Evolutionary conservation across 225 moss, liverwort and hornwort genomes (phyloP).

Genomic region (Straminergon stramineum): DNA sequence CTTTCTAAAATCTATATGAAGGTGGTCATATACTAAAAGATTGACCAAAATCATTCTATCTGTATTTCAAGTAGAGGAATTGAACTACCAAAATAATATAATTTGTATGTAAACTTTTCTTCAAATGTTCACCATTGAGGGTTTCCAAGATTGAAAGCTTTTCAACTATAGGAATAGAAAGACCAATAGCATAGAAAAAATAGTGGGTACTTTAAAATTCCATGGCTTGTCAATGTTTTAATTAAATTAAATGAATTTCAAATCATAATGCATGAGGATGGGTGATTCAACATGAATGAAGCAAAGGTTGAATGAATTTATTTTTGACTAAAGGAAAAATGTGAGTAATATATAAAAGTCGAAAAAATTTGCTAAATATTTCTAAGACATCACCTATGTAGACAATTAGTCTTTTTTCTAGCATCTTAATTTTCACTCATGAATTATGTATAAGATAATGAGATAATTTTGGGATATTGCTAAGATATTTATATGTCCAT

Average conservation of each 20-base stretch:
- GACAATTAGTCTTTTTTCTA: background rate
- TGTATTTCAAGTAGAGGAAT: background rate
- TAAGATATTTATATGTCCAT: background rate
- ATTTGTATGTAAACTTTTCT: background rate
- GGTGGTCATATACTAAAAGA: too few relatives aligned
- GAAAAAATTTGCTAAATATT: too few relatives aligned
- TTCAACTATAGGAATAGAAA: background rate
- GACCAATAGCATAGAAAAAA: too few relatives aligned
- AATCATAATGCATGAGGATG: background rate
- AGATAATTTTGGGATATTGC: background rate
- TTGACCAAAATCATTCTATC: background rate
- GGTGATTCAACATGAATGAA: background rate
- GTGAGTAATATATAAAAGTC: background rate
- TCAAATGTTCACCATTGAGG: background rate
- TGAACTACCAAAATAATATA: too few relatives aligned
- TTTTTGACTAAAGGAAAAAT: too few relatives aligned
- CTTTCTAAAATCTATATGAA: background rate
- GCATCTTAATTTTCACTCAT: background rate
- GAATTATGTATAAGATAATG: background rate
- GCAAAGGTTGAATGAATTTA: accelerated
- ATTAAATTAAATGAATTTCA: background rate
- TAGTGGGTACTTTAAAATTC: background rate
- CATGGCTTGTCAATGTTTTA: background rate
- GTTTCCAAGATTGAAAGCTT: background rate
- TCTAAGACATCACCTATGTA: background rate